Evolutionary conservation across 1,284 basidiomycete species (phyloP).

Genomic region (Microbotryum intermedium): DNA sequence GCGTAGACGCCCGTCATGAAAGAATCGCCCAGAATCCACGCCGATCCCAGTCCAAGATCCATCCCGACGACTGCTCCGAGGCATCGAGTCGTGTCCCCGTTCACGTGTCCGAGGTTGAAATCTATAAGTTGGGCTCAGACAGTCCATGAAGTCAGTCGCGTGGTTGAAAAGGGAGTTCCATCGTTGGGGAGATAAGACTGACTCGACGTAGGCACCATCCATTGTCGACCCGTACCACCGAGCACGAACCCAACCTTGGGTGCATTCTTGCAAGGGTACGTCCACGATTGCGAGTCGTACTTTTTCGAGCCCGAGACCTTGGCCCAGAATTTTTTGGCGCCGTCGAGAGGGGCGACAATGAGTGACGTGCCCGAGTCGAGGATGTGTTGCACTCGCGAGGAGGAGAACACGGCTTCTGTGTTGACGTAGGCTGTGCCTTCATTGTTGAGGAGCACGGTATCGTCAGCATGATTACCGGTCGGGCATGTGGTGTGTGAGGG

Average conservation of each 20-base stretch:
- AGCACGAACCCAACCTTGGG: no score
- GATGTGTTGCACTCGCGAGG: conserved; percentile 6
- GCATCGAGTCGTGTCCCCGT: conserved; percentile 4
- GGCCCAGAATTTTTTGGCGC: conserved; percentile 17
- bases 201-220: no score
- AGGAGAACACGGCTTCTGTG: background rate
- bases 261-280: conserved; percentile 1
- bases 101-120: conserved; percentile 23
- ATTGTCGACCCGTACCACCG: no score
- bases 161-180: no score
- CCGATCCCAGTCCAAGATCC: conserved; percentile 13
- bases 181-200: background rate
- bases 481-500: no score
- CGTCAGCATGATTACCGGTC: no score
- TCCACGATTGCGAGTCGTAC: conserved; percentile 4
- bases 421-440: background rate
- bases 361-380: conserved; percentile 23
- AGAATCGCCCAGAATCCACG: conserved; percentile 13
- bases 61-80: conserved; percentile 14
- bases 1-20: background rate
- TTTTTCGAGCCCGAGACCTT: conserved; percentile 4
- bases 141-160: background rate
- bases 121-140: background rate
- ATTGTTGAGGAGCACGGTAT: no score
- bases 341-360: conserved; percentile 17